A percentile compares a stretch with the other conserved stretches of the same genome.
Evolutionary conservation across 306 rosid species (phyloP).

Genomic region (Sicyos baderoa): DNA sequence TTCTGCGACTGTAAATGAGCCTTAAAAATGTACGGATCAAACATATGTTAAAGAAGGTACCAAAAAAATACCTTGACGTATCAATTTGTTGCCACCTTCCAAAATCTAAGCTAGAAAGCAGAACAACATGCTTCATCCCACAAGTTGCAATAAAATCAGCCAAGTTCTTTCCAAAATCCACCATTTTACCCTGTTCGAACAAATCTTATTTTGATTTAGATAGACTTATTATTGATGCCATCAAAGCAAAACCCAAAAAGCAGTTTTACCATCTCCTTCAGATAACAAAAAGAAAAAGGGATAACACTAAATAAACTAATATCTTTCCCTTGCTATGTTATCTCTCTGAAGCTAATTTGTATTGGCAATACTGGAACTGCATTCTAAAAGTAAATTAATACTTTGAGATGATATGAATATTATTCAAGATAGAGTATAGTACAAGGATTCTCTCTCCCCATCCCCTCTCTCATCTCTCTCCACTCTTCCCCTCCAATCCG

Average conservation of each 20-base stretch:
- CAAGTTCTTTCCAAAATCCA: constrained; percentile 63
- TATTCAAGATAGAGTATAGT: neutral
- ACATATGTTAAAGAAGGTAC: neutral
- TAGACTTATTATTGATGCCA: neutral
- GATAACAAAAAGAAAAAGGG: neutral
- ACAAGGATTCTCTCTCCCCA: no score
- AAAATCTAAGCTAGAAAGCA: constrained; percentile 88
- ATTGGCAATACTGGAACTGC: neutral
- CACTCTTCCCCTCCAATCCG: no score
- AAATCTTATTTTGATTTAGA: constrained; percentile 16
- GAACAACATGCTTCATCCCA: constrained; percentile 64
- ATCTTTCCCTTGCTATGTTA: neutral
- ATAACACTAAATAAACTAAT: neutral
- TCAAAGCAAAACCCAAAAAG: constrained; percentile 5
- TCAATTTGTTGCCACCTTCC: constrained; percentile 83
- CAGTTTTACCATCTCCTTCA: constrained; percentile 1
- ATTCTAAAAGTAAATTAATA: constrained; percentile 8
- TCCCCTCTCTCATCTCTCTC: no score
- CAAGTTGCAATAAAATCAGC: constrained; percentile 54
- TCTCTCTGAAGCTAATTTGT: neutral
- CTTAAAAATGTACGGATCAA: neutral
- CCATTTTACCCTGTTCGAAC: constrained; percentile 59
- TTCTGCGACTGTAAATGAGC: neutral
- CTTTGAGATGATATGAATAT: neutral
- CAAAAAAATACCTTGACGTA: constrained; percentile 55